These are phyloP conservation scores for Tricholomella constricta DNA, from an alignment of 768 basidiomycete genomes.

Conservation along the genomic window DNA sequence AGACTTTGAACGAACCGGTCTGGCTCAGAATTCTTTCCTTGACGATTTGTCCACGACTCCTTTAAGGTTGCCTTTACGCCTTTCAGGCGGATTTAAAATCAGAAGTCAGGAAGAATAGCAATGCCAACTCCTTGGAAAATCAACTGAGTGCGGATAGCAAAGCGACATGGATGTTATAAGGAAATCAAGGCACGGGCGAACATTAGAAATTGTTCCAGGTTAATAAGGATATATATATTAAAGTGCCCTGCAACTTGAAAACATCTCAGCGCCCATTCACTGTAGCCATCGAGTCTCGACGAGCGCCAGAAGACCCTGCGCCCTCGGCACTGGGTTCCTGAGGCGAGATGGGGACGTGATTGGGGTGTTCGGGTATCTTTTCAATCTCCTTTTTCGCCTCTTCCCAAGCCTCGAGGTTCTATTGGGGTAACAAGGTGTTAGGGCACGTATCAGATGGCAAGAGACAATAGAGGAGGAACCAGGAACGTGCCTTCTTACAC, in stretches of 20 bases:
- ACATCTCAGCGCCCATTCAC: slow-evolving; percentile 58
- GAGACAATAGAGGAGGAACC: slow-evolving; percentile 3
- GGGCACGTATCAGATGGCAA: neutral
- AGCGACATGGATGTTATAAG: neutral
- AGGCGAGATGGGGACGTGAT: slow-evolving; percentile 51
- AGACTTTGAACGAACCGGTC: no score
- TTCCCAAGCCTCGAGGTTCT: slow-evolving; percentile 98
- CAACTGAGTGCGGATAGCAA: no score
- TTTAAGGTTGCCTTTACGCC: no score
- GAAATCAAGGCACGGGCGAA: neutral
- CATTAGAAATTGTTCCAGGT: slow-evolving; percentile 3
- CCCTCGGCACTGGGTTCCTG: slow-evolving; percentile 32
- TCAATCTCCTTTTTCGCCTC: slow-evolving; percentile 91
- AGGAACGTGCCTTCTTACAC: slow-evolving; percentile 81
- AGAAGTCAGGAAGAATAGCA: no score
- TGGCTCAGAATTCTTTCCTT: no score
- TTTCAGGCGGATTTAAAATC: no score
- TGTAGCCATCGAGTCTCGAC: slow-evolving; percentile 71
- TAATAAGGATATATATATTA: slow-evolving; percentile 17
- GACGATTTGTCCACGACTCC: no score
- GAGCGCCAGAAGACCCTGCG: slow-evolving; percentile 39
- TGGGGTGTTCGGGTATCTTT: slow-evolving; percentile 90
- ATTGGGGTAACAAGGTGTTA: slow-evolving; percentile 6
- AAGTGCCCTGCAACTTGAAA: neutral
- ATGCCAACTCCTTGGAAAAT: no score